Evolutionary conservation across 441 rosid species (phyloP), one percentile per base, ranked within the genome.

Genomic region (Capsella rubella): DNA sequence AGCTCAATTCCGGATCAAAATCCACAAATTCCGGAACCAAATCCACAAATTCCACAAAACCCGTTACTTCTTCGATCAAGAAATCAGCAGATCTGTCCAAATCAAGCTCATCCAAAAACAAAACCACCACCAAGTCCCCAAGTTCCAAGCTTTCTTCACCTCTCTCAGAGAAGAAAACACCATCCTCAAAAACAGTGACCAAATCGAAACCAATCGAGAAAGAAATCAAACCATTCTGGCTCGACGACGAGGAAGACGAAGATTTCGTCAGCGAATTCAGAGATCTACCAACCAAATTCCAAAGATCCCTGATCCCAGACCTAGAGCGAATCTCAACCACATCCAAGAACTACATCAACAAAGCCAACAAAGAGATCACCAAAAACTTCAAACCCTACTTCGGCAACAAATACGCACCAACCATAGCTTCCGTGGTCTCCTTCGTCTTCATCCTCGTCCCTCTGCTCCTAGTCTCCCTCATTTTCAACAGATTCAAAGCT

Each of bases 301-400:
- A 91, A 49, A 83, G 87, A 75, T 82, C 89, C 0, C 66, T 95
- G 4, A 7, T 91, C 18, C 98, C 98, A 52, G 98, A 95, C 83
- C 87, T 95, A 3, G 96, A 92, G 51, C 80, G 72, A 80, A 84
- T 93, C 88, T 92, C 97, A 54, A 77, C 82, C 2, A 81, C 88
- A 21, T 92, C 99, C 35, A 91, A 87, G 68, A 86, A 80, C 59
- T 95, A 95, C 86, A 70, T 95, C 18, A 79, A 78, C 66, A 83
- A 78, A 66, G 96, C 96, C 83, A 95, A 89, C 84, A 87, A 92
- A 73, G 87, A 93, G 75, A 84, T 95, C 77, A 86, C 95, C 3
- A 90, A 76, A 69, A 90, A 89, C 74, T 90, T 95, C 81, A 95
- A 91, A 55, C 96, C 96, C 0, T 76, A 81, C 14, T 93, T 95